phyloP scores from a whole-genome alignment of 768 basidiomycete genomes.

The Suillus tomentosus region DNA sequence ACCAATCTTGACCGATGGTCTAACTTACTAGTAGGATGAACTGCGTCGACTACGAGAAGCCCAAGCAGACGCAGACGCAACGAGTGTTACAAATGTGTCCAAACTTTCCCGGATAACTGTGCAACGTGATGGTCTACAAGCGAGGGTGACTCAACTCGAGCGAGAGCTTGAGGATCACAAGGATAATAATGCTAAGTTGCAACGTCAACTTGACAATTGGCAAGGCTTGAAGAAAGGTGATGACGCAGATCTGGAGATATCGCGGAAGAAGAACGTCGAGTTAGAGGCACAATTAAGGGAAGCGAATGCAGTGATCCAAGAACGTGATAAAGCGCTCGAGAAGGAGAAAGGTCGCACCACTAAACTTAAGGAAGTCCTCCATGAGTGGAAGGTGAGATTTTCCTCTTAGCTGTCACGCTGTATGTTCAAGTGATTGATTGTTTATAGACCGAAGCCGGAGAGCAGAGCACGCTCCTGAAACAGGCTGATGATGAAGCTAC shows the following conservation, averaged over 20 bases:
- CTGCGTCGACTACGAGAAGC: constrained; percentile 48
- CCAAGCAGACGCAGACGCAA: constrained; percentile 49
- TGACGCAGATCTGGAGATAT: constrained; percentile 55
- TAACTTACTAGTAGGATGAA: constrained; percentile 35
- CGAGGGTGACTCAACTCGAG: constrained; percentile 55
- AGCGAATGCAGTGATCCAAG: constrained; percentile 37
- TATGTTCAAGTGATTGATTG: constrained; percentile 5
- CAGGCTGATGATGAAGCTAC: constrained; percentile 36
- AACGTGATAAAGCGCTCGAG: constrained; percentile 29
- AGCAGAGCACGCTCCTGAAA: constrained; percentile 39
- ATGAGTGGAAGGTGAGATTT: constrained; percentile 50
- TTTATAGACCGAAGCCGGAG: constrained; percentile 41
- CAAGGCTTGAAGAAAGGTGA: constrained; percentile 65
- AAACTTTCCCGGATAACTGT: constrained; percentile 59
- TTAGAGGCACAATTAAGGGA: constrained; percentile 58
- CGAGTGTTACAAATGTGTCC: constrained; percentile 46
- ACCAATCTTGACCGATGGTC: constrained; percentile 1
- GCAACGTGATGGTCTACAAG: constrained; percentile 58
- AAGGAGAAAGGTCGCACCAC: constrained; percentile 46
- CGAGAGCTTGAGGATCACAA: constrained; percentile 59
- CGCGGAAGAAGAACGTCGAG: constrained; percentile 55
- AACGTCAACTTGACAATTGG: constrained; percentile 70
- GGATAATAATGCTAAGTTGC: constrained; percentile 54
- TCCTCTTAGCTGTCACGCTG: background rate
- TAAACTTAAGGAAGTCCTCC: constrained; percentile 42